Evolutionary conservation across 371 early-diverging fungal genomes (phyloP).

Genomic region (Zychaea mexicana): DNA sequence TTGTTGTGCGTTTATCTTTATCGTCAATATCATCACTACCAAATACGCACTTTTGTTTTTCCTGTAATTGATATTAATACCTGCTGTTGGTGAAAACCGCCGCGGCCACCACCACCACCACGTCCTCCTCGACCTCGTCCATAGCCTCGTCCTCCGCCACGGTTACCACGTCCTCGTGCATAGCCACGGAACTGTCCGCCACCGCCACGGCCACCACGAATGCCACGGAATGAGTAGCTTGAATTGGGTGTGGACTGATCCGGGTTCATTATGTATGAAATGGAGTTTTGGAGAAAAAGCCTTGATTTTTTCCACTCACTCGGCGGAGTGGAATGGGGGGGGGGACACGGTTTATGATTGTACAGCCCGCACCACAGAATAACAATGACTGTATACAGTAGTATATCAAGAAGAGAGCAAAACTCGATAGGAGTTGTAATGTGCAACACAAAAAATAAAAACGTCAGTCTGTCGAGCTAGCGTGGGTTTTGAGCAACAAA

Average conservation of each 20-base stretch:
- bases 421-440: too few relatives aligned
- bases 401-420: too few relatives aligned
- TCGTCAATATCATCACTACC: not conserved
- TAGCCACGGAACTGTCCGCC: not conserved
- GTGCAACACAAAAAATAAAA: too few relatives aligned
- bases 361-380: too few relatives aligned
- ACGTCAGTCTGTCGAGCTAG: too few relatives aligned
- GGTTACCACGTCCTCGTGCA: conserved; percentile 11
- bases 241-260: not conserved
- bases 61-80: conserved; percentile 1
- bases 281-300: not conserved
- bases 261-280: not conserved
- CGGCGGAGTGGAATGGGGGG: too few relatives aligned
- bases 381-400: too few relatives aligned
- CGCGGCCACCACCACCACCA: not conserved
- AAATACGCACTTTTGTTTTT: not conserved
- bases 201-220: too few relatives aligned
- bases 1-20: not conserved
- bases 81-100: not conserved
- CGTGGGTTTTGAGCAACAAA: too few relatives aligned
- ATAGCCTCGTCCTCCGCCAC: not conserved
- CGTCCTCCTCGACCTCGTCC: conserved; percentile 8
- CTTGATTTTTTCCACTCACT: too few relatives aligned
- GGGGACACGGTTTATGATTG: not conserved
- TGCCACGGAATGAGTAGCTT: not conserved